Base-by-base conservation (phyloP, 257 asterid genomes). In the Nemophila menziesii region DNA sequence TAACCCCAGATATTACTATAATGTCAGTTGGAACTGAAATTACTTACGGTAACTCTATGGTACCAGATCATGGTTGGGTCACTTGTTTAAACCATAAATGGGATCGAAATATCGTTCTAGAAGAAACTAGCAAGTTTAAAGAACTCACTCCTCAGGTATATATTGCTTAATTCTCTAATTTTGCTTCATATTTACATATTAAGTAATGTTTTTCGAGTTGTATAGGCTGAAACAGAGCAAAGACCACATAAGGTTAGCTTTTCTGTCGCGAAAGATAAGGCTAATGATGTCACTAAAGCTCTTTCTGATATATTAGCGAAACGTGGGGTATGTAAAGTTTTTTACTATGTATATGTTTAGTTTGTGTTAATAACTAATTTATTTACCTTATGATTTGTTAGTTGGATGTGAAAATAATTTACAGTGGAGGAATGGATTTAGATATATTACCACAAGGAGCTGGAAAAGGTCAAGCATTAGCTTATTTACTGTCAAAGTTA, bases 391-490 rank as follows among this genome's bases (percentile, higher is more conserved):
- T 29, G 57, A 49, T 40, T 43, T 46, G 48, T 59, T 80, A 90
- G 99, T 61, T 90, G 83, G 94, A 90, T 65, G 85, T 58, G 48
- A 90, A 90, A 64, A 90, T 90, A 60, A 90, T 90, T 57, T 85
- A 90, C 70, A 90, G 99, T 52, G 99, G 99, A 20, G 99, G 99
- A 61, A 75, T 75, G 83, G 96, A 85, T 74, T 66, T 90, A 65
- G 99, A 90, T 68, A 77, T 90, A 56, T 57, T 85, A 66, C 94
- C 99, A 11, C 93, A 77, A 69, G 94, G 99, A 43, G 99, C 99
- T 55, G 99, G 99, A 34, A 90, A 90, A 73, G 99, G 99, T 63
- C 96, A 85, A 65, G 99, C 99, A 54, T 93, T 90, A 56, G 94
- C 94, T 59, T 90, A 90, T 69, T 61, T 90, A 75, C 99, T 74